A percentile compares a stretch with the other conserved stretches of the same genome.
phyloP scores from a whole-genome alignment of 2,329 filamentous ascomycete species.

The Trichoderma afroharzianum region DNA sequence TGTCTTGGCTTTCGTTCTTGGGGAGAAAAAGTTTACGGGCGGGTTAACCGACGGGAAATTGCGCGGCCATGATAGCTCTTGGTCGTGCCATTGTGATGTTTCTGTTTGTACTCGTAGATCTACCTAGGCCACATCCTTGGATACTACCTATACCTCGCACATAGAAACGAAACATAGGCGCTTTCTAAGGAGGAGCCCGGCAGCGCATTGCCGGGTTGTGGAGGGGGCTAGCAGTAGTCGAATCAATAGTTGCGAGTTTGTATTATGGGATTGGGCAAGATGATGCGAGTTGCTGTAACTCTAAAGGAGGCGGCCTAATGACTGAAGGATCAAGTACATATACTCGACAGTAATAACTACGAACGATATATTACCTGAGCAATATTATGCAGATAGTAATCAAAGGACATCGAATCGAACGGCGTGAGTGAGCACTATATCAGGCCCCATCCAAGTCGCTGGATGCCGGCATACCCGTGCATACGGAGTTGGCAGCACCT shows the following conservation, averaged over 20 bases:
- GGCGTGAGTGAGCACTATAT: background rate
- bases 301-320: background rate
- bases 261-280: background rate
- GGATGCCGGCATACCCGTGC: background rate
- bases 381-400: background rate
- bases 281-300: background rate
- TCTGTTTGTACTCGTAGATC: background rate
- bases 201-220: background rate
- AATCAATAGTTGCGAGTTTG: background rate
- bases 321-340: background rate
- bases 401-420: background rate
- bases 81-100: background rate
- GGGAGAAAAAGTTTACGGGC: background rate
- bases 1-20: background rate
- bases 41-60: background rate
- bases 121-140: background rate
- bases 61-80: background rate
- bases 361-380: background rate
- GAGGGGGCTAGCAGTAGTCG: background rate
- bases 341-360: background rate
- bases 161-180: background rate
- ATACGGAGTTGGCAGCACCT: background rate
- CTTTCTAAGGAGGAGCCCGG: background rate
- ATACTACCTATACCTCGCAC: background rate
- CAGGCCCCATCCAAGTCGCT: background rate